Conservation (phyloP, 768 basidiomycete genomes). For the Tricholoma bakamatsutake region DNA sequence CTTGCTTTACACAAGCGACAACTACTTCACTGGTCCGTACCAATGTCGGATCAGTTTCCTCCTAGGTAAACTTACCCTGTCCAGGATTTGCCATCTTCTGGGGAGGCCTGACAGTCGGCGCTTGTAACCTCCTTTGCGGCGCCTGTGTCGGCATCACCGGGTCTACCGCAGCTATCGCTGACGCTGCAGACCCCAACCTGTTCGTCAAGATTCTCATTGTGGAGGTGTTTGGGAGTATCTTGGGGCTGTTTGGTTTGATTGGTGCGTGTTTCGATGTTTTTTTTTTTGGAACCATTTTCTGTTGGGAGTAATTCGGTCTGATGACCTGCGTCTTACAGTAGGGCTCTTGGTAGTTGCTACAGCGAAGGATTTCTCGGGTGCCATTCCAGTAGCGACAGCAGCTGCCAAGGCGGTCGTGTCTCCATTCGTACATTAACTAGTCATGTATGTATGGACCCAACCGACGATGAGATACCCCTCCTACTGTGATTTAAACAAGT, state of each 20-base stretch:
- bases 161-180: slow-evolving; percentile 90
- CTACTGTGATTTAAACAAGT: background rate
- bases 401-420: slow-evolving; percentile 30
- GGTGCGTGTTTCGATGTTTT: slow-evolving; percentile 43
- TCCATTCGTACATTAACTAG: slow-evolving; percentile 31
- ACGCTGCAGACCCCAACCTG: slow-evolving; percentile 89
- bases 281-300: background rate
- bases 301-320: background rate
- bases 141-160: slow-evolving; percentile 93
- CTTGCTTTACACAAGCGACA: slow-evolving; percentile 75
- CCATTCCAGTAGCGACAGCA: slow-evolving; percentile 22
- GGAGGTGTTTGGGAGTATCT: slow-evolving; percentile 88
- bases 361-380: slow-evolving; percentile 53
- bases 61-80: background rate
- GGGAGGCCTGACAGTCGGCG: slow-evolving; percentile 91
- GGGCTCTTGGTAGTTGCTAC: slow-evolving; percentile 74
- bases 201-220: slow-evolving; percentile 98
- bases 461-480: background rate
- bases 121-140: slow-evolving; percentile 94
- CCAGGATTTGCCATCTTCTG: slow-evolving; percentile 92
- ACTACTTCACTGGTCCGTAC: slow-evolving; percentile 83
- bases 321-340: slow-evolving; percentile 36
- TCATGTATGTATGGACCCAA: background rate
- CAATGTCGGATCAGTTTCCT: background rate
- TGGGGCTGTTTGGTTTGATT: slow-evolving; percentile 91